Evolutionary conservation across 805 yeast species (phyloP), one percentile per base, ranked within the genome.

Genomic region (Wickerhamomyces chaumierensis): DNA sequence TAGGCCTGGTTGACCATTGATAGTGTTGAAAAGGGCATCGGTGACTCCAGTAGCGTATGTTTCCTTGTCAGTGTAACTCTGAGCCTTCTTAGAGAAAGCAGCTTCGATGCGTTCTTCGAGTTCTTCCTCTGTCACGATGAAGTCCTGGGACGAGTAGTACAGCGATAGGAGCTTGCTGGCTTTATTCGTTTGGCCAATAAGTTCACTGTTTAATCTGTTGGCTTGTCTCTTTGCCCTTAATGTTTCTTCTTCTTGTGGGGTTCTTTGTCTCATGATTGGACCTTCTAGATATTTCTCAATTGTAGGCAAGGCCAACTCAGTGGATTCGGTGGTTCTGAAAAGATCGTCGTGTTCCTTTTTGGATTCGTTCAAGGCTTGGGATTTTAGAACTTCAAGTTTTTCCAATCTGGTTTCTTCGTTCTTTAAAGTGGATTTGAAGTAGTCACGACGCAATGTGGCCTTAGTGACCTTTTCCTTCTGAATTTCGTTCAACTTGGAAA

Each of bases 301-400:
- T 2, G 95, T 81, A 35, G 96, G 96, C 37, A 85, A 65, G 1
- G 95, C 84, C 51, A 80, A 69, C 49, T 66, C 46, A 36, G 75
- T 68, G 18, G 85, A 79, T 37, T 65, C 67, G 5, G 71, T 58
- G 40, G 47, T 40, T 40, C 57, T 58, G 45, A 67, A 69, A 39
- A 68, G 69, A 38, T 62, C 55, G 28, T 56, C 53, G 18, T 63
- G 62, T 31, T 45, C 48, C 29, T 49, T 48, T 36, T 49, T 47
- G n/a, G 47, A 50, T 34, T 56, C 57, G 14, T 48, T 42, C 48
- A 35, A 52, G 48, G 35, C 49, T 47, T 17, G 55, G 48, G 44
- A 53, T 53, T 38, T 57, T 33, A 50, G 48, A 21, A 47, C 43
- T 55, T 61, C 46, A 17, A 58, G 67, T 34, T 61, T 52, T 28